phyloP scores from a whole-genome alignment of 2,329 filamentous ascomycete species.

The Tolypocladium guangdongense region DNA sequence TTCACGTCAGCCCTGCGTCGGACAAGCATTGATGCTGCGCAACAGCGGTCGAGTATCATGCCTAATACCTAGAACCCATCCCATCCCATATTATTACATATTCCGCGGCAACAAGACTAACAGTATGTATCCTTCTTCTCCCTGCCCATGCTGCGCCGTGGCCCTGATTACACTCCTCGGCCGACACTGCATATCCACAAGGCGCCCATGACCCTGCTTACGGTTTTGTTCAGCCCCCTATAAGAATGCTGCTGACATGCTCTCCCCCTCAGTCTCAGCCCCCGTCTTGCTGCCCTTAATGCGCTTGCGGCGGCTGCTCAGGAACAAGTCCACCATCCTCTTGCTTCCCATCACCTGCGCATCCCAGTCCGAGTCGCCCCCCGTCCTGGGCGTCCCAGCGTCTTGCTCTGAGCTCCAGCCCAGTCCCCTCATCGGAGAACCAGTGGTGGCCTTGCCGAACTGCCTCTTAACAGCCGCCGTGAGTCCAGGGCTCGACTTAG shows the following conservation, averaged over 20 bases:
- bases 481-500: conserved; percentile 18
- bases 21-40: background rate
- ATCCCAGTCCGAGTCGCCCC: conserved; percentile 9
- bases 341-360: conserved; percentile 32
- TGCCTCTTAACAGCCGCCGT: conserved; percentile 8
- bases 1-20: conserved; percentile 25
- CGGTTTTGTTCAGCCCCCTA: conserved; percentile 3
- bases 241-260: conserved; percentile 20
- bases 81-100: too few species aligned
- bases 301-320: conserved; percentile 35
- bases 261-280: conserved; percentile 12
- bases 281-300: conserved; percentile 22
- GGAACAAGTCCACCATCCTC: conserved; percentile 43
- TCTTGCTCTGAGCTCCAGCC: conserved; percentile 1
- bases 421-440: background rate
- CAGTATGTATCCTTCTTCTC: background rate
- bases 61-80: too few species aligned
- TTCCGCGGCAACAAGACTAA: background rate
- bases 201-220: background rate
- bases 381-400: background rate
- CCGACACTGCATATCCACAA: background rate
- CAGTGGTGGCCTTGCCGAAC: conserved; percentile 1
- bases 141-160: background rate
- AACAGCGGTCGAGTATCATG: background rate
- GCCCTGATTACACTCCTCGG: background rate